Evolutionary conservation across 129 eudicot species (phyloP), one percentile per base, ranked within the genome.

Genomic region (Calendula officinalis): DNA sequence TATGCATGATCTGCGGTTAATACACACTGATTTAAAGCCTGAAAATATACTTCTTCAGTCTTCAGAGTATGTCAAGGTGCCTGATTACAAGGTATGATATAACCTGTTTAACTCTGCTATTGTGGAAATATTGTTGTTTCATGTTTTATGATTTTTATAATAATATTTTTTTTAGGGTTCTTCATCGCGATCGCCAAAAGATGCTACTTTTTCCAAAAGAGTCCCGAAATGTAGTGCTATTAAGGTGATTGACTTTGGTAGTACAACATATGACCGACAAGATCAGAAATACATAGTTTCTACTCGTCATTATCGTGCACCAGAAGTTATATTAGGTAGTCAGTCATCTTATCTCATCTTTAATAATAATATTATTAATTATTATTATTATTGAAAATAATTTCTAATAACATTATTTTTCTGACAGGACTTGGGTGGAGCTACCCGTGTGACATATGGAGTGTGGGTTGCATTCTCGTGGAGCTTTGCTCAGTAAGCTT

Each of bases 1-100:
- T 66, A 92, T 92, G 96, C 99, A 92, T 80, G 96, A 92, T 37
- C 42, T 91, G 77, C 86, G 69, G 67, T 77, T 91, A 10, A 84
- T 91, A 41, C 98, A 87, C 65, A 91, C 99, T 27, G 99, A 92
- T 81, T 76, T 92, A 78, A 92, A 92, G 87, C 97, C 99, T 9
- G 97, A 94, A 71, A 94, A 88, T 73, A 86, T 94, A 22, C 87
- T 94, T 34, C 83, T 94, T 0, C 88, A 80, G 30, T 85, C 97
- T 9, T 69, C 95, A 0, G 99, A 88, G 5, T 88, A 85, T 77
- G 56, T 85, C 2, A 88, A 78, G 69, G 84, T 88, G 42, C 97
- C 95, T 1, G 99, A 94, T 50, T 84, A 81, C 72, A 94, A 86
- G 99, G 99, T 86, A 78, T 10, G 54, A 2, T 16, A 5, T 58